Conservation (phyloP, 192 early-diverging fungal species). For the Mortierella alpina region DNA sequence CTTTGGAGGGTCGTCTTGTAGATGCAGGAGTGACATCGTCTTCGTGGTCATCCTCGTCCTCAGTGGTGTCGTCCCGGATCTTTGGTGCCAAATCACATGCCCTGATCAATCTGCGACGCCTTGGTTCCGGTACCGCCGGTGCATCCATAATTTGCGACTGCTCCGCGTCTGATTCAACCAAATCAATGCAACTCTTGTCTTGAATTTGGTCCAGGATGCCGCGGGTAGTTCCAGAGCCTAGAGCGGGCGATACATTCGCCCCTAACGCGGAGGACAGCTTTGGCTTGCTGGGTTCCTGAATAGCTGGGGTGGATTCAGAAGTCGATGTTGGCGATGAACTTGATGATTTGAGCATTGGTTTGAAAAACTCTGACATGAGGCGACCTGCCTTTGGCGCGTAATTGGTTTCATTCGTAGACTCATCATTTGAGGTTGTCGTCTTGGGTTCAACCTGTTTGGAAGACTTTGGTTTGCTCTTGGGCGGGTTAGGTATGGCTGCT, state of each 20-base stretch:
- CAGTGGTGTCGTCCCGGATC: not conserved
- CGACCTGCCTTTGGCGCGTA: not conserved
- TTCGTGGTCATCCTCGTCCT: not conserved
- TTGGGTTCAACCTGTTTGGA: not conserved
- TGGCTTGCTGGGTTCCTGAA: too few relatives aligned
- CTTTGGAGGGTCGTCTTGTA: not conserved
- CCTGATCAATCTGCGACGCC: slow-evolving; percentile 17
- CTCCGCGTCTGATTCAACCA: not conserved
- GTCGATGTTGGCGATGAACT: too few relatives aligned
- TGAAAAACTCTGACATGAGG: not conserved
- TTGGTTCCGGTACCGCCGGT: not conserved
- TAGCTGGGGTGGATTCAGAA: too few relatives aligned
- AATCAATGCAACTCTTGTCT: not conserved
- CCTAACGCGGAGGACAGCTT: too few relatives aligned
- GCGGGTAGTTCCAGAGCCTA: too few relatives aligned
- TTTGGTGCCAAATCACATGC: slow-evolving; percentile 4
- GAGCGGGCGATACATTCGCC: too few relatives aligned
- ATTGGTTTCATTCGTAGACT: not conserved
- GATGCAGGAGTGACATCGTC: not conserved
- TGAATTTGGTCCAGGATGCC: too few relatives aligned
- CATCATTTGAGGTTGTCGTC: not conserved
- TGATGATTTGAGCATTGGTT: not conserved
- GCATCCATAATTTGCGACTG: not conserved
- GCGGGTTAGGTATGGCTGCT: not conserved
- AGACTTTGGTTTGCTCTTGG: not conserved